phyloP scores from a whole-genome alignment of 306 rosid genomes.

The Macrotyloma uniflorum region DNA sequence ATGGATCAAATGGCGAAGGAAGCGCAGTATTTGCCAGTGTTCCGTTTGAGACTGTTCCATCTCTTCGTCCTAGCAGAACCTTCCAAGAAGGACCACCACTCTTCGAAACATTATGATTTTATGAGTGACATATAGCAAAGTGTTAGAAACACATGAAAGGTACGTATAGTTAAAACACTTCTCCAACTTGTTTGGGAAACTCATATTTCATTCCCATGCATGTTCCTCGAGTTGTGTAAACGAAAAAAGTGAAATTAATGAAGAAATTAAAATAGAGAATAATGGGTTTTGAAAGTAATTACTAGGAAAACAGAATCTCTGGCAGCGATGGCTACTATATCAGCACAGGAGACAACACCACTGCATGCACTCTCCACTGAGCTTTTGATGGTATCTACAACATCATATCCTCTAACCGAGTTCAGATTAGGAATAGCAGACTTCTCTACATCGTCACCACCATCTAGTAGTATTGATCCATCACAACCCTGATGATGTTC shows the following conservation, averaged over 20 bases:
- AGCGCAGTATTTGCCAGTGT: conserved; percentile 51
- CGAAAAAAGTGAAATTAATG: not conserved
- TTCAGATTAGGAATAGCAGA: conserved; percentile 68
- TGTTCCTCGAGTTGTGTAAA: not conserved
- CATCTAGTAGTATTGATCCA: conserved; percentile 77
- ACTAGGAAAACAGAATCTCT: conserved; percentile 83
- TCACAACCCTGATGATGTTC: conserved; percentile 75
- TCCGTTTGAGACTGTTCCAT: conserved; percentile 64
- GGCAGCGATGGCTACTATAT: conserved; percentile 78
- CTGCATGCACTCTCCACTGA: conserved; percentile 76
- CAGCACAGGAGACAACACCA: conserved; percentile 91
- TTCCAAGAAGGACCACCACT: conserved; percentile 84
- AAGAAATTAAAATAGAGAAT: not conserved
- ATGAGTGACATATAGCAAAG: not conserved
- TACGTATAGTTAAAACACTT: not conserved
- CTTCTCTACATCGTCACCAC: conserved; percentile 57
- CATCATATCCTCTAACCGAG: conserved; percentile 81
- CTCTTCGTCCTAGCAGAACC: conserved; percentile 77
- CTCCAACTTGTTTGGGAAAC: not conserved
- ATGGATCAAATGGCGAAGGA: conserved; percentile 67
- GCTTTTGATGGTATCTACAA: conserved; percentile 72
- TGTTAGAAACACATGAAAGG: not conserved
- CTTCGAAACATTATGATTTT: conserved; percentile 41
- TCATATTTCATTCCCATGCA: not conserved
- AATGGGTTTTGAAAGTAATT: conserved; percentile 21